Conservation (phyloP, 169 alveolate species). For the Sarcocystis neurona region DNA sequence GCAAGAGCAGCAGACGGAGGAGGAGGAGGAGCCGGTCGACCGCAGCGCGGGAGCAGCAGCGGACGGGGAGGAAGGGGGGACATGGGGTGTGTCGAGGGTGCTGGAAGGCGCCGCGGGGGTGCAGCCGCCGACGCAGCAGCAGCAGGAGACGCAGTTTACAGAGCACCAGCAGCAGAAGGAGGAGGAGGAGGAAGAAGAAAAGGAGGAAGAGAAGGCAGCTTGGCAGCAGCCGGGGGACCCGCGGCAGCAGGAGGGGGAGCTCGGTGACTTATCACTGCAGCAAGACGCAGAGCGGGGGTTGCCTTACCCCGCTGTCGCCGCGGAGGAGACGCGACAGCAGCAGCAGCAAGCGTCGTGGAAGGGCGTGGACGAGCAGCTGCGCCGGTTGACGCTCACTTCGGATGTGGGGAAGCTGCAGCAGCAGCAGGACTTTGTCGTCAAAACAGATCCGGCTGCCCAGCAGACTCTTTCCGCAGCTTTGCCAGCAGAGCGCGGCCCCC, state of each 20-base stretch:
- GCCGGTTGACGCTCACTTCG: background rate
- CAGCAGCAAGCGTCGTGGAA: background rate
- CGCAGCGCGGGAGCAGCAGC: background rate
- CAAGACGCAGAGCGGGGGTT: too few relatives aligned
- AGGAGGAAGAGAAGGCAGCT: background rate
- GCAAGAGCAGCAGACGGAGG: constrained; percentile 20
- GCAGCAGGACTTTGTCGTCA: background rate
- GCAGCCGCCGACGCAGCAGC: background rate
- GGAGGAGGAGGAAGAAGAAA: background rate
- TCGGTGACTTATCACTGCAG: too few relatives aligned
- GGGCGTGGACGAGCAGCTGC: background rate
- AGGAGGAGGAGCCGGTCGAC: constrained; percentile 11
- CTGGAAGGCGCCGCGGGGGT: constrained; percentile 27
- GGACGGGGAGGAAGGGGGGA: background rate
- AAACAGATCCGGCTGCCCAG: background rate
- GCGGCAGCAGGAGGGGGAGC: too few relatives aligned
- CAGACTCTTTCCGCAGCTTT: background rate
- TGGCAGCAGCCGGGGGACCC: background rate
- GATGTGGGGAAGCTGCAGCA: background rate
- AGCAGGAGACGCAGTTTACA: background rate
- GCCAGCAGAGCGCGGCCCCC: background rate
- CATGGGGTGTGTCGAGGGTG: background rate
- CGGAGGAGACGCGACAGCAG: background rate
- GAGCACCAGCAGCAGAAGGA: constrained; percentile 7
- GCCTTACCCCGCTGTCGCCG: background rate